phyloP scores from a whole-genome alignment of 257 asterid genomes.

The Solanum habrochaites region DNA sequence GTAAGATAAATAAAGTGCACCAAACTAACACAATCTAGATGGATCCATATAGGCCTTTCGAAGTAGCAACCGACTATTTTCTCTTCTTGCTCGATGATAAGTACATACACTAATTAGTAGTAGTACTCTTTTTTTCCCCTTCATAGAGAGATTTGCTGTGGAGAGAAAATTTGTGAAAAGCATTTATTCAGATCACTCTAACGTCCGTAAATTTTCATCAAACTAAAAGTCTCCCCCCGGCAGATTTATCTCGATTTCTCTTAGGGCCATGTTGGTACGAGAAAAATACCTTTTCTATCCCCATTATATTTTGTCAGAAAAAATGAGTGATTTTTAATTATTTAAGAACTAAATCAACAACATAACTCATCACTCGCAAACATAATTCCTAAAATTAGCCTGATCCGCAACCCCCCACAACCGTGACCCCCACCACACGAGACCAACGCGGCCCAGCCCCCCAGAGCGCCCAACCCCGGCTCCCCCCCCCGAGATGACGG shows the following conservation, averaged over 20 bases:
- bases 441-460: no score
- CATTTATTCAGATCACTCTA: neutral
- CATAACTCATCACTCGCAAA: no score
- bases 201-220: neutral
- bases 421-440: no score
- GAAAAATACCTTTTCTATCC: neutral
- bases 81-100: neutral
- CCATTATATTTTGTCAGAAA: neutral
- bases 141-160: neutral
- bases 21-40: no score
- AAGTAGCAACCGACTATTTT: neutral
- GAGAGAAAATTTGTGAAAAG: neutral
- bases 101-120: neutral
- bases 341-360: no score
- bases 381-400: no score
- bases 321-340: neutral
- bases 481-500: no score
- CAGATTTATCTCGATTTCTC: neutral
- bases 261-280: neutral
- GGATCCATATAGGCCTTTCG: neutral
- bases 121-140: neutral
- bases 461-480: no score
- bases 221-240: neutral
- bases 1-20: neutral
- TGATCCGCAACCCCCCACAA: no score